phyloP scores from a whole-genome alignment of 345 rosid species.

The Stellera chamaejasme region DNA sequence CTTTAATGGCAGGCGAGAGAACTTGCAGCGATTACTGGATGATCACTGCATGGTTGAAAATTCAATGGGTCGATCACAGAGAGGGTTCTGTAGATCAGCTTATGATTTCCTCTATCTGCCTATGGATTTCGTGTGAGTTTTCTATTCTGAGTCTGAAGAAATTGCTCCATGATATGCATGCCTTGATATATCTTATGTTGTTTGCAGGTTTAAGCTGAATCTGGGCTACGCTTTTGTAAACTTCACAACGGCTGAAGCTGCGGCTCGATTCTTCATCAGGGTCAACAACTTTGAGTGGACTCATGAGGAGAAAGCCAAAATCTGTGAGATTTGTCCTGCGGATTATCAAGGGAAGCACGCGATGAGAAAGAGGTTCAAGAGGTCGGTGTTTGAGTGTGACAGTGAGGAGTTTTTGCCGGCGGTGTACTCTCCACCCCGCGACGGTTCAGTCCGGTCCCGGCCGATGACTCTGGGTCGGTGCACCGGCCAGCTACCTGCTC shows the following conservation, averaged over 20 bases:
- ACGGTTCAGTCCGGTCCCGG: slow-evolving; percentile 16
- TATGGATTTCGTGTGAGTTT: slow-evolving; percentile 41
- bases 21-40: slow-evolving; percentile 30
- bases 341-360: slow-evolving; percentile 37
- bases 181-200: background rate
- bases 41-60: slow-evolving; percentile 26
- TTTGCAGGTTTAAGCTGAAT: slow-evolving; percentile 17
- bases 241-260: slow-evolving; percentile 32
- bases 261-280: slow-evolving; percentile 18
- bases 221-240: slow-evolving; percentile 58
- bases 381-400: slow-evolving; percentile 29
- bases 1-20: slow-evolving; percentile 21
- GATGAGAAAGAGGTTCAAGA: slow-evolving; percentile 15
- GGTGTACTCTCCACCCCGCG: slow-evolving; percentile 28
- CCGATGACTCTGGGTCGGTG: slow-evolving; percentile 16
- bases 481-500: background rate
- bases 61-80: background rate
- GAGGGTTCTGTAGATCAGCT: slow-evolving; percentile 15
- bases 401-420: slow-evolving; percentile 32
- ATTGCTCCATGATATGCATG: background rate
- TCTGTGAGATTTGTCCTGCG: slow-evolving; percentile 27
- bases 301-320: slow-evolving; percentile 6
- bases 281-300: slow-evolving; percentile 24
- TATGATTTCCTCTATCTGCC: slow-evolving; percentile 53
- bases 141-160: background rate